Percentiles rank a stretch among this genome's conserved stretches.
phyloP scores from a whole-genome alignment of 805 yeast species.

The Myxozyma udenii region DNA sequence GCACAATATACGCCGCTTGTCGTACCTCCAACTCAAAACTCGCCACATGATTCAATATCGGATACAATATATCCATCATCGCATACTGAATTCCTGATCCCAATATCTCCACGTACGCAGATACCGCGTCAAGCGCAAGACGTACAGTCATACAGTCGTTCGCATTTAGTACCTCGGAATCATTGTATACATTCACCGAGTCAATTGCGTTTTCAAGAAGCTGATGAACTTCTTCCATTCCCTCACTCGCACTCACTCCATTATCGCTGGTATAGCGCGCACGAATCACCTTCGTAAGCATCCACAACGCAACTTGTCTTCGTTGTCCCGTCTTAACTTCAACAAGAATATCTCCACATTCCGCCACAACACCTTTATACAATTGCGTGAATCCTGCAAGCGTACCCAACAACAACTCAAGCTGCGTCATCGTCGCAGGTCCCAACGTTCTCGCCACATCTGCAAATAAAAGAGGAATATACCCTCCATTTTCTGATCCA shows the following conservation, averaged over 20 bases:
- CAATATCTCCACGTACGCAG: constrained; percentile 28
- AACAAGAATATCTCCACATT: background rate
- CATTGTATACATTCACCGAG: too few species aligned
- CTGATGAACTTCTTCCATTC: too few species aligned
- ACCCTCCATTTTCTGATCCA: background rate
- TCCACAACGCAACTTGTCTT: background rate
- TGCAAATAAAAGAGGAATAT: background rate
- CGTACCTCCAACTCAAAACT: constrained; percentile 48
- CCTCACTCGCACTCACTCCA: too few species aligned
- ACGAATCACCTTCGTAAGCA: background rate
- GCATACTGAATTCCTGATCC: constrained; percentile 49
- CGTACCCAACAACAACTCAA: background rate
- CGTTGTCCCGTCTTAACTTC: background rate
- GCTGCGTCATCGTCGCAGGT: background rate
- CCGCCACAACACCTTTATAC: background rate
- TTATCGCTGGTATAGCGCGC: too few species aligned
- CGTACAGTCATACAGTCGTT: constrained; percentile 16
- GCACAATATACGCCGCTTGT: constrained; percentile 53
- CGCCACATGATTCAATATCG: constrained; percentile 61
- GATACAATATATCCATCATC: constrained; percentile 67
- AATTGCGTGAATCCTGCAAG: background rate
- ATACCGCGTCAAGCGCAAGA: constrained; percentile 29
- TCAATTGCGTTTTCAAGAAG: too few species aligned
- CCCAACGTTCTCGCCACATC: background rate
- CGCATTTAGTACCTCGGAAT: too few species aligned